These are phyloP conservation scores for Ramaria sp. DNA, from an alignment of 768 basidiomycete species.

Conservation along the genomic window DNA sequence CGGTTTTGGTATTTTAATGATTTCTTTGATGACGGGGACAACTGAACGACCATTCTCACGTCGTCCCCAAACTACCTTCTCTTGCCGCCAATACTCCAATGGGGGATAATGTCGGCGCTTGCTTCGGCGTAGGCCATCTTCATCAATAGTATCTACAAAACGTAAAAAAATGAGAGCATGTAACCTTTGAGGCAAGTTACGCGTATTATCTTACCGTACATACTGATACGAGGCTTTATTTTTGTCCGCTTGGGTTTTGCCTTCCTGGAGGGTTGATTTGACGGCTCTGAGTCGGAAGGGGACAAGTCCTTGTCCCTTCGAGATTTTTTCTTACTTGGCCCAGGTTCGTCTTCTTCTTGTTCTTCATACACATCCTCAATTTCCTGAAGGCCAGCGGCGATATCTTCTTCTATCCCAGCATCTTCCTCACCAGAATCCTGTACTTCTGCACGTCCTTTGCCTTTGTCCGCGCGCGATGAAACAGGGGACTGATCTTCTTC, in stretches of 20 bases:
- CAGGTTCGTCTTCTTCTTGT: background rate
- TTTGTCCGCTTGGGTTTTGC: constrained; percentile 14
- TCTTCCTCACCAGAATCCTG: constrained; percentile 11
- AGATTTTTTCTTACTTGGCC: constrained; percentile 11
- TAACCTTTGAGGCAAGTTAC: background rate
- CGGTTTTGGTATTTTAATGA: constrained; percentile 40
- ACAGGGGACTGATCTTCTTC: constrained; percentile 22
- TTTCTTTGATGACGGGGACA: constrained; percentile 24
- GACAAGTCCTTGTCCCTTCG: background rate
- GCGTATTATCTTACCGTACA: constrained; percentile 9
- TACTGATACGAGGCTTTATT: constrained; percentile 23
- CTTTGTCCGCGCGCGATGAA: constrained; percentile 22
- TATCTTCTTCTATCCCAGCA: constrained; percentile 31
- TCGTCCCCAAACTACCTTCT: constrained; percentile 76
- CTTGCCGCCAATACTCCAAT: constrained; percentile 88
- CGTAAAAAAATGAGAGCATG: background rate
- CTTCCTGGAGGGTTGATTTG: constrained; percentile 17
- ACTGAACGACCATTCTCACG: constrained; percentile 38
- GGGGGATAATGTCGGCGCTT: constrained; percentile 59
- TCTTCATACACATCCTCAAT: constrained; percentile 12
- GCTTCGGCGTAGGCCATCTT: constrained; percentile 56
- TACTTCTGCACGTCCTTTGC: constrained; percentile 28
- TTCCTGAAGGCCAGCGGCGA: constrained; percentile 25
- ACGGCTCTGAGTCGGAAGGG: background rate
- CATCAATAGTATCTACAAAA: constrained; percentile 20